Percentiles rank a stretch among this genome's conserved stretches.
Conservation (phyloP, 441 rosid species). For the Eruca vesicaria region DNA sequence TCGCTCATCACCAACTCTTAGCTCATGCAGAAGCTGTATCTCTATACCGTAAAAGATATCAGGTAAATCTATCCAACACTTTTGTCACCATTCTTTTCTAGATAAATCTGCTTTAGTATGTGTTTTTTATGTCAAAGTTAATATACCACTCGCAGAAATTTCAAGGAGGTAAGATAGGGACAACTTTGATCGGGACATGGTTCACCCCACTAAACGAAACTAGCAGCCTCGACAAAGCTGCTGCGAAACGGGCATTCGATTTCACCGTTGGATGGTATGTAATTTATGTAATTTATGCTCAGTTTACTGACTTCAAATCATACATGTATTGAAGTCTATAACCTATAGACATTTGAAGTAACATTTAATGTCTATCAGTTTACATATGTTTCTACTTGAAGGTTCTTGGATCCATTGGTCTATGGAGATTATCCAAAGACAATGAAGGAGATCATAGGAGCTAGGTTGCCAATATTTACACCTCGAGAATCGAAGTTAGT, state of each 20-base stretch:
- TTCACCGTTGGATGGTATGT: background rate
- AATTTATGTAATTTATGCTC: background rate
- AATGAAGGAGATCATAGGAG: background rate
- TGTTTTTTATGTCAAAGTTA: background rate
- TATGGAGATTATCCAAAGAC: background rate
- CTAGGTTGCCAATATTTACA: constrained; percentile 20
- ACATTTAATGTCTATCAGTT: background rate
- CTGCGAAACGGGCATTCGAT: background rate
- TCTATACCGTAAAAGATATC: background rate
- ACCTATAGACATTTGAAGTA: background rate
- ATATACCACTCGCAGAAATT: background rate
- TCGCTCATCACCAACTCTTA: background rate
- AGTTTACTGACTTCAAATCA: background rate
- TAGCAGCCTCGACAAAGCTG: background rate
- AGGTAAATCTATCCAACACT: background rate
- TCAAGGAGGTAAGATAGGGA: background rate
- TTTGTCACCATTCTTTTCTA: background rate
- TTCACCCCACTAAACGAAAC: background rate
- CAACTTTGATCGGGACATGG: background rate
- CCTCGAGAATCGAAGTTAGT: constrained; percentile 15
- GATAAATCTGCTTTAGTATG: background rate
- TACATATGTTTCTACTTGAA: background rate
- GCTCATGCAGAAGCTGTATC: background rate
- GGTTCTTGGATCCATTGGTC: background rate
- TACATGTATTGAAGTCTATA: background rate